Base-by-base conservation (phyloP, 148 eudicot species). In the Limonium bicolor region DNA sequence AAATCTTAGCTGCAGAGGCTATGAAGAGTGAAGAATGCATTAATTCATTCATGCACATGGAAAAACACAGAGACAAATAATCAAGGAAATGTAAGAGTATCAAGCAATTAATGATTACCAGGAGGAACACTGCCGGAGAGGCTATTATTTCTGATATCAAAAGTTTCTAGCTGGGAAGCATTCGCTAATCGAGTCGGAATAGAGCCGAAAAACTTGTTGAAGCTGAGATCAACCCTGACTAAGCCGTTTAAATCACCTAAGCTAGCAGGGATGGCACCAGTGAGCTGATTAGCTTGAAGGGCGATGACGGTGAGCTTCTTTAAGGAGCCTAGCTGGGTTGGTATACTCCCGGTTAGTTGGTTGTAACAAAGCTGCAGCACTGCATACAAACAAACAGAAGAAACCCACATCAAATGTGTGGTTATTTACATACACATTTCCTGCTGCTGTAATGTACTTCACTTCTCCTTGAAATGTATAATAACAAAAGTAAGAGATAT, bases 181-280 rank as follows among this genome's bases (percentile, higher is more conserved):
- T 78, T 85, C 2, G 95, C 94, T 52, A 90, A 50, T 41, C 73
- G 82, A 13, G 72, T 36, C 2, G 99, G 95, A 43, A 90, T 78
- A 6, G 99, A 90, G 49, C 99, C 95, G 43, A 90, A 85, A 32
- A 90, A 80, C 21, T 50, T 55, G 70, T 90, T 90, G 39, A 64
- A 81, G 64, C 99, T 81, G 50, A 90, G 59, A 55, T 90, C 99
- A 16, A 90, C 48, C 64, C 99, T 71, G 42, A 44, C 46, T 38
- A 90, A 62, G 24, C 47, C 41, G 36, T 60, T 60, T 58, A 90
- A 61, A 16, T 64, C 69, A 14, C 95, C 99, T 68, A 90, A 76
- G 36, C 93, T 90, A 32, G 99, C 99, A 17, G 99, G 99, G 59
- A 90, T 78, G 22, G 99, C 95, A 51, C 99, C 99, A 13, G 70